These are phyloP conservation scores for Carex kokanica DNA, from an alignment of 176 grass and related monocot species.

Conservation along the genomic window DNA sequence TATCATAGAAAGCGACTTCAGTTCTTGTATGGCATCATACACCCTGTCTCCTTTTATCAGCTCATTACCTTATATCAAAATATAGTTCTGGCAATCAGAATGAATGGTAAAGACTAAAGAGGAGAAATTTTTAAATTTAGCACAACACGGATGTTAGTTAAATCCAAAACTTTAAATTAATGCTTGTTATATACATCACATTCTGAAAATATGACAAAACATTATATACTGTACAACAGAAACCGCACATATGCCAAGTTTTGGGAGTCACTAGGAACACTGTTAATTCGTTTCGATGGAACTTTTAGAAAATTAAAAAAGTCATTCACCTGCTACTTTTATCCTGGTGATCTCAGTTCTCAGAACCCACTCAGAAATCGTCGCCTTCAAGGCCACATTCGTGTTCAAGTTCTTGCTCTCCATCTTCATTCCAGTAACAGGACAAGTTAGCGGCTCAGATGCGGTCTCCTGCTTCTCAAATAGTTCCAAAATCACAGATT, in stretches of 20 bases:
- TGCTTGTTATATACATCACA: neutral
- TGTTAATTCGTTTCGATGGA: neutral
- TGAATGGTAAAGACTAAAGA: neutral
- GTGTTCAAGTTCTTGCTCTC: conserved; percentile 53
- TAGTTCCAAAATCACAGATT: conserved; percentile 63
- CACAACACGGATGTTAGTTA: too few species aligned
- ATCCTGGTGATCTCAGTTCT: conserved; percentile 67
- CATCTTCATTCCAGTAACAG: conserved; percentile 59
- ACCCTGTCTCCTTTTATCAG: conserved; percentile 55
- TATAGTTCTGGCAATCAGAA: neutral
- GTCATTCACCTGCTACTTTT: conserved; percentile 46
- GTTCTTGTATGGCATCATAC: conserved; percentile 68
- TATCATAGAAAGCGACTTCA: conserved; percentile 42
- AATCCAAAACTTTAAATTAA: neutral
- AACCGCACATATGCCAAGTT: neutral
- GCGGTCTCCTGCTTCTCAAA: conserved; percentile 46
- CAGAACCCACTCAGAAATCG: conserved; percentile 66
- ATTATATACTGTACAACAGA: neutral
- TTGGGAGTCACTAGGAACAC: neutral
- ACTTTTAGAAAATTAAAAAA: neutral
- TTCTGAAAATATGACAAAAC: neutral
- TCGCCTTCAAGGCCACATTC: conserved; percentile 62
- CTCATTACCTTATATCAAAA: conserved; percentile 21
- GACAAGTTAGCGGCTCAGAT: conserved; percentile 56
- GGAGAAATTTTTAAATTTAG: neutral